phyloP scores from a whole-genome alignment of 345 rosid species.

The Toxicodendron radicans region DNA sequence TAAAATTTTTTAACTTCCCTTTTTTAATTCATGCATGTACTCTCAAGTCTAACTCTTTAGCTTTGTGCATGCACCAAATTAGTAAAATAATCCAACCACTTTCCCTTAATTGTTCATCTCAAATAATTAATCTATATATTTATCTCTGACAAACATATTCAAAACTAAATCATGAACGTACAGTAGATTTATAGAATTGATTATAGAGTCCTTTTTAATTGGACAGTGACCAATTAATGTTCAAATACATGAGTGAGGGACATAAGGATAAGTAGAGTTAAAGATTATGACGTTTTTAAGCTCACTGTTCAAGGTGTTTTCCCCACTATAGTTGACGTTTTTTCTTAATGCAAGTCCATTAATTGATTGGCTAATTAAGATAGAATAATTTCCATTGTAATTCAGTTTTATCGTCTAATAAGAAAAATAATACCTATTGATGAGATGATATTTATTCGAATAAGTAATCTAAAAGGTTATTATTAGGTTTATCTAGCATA shows the following conservation, averaged over 20 bases:
- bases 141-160: background rate
- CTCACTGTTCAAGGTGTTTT: background rate
- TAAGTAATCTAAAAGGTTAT: no score
- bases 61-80: conserved; percentile 15
- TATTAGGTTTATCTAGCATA: no score
- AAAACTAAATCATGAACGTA: background rate
- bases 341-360: background rate
- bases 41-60: background rate
- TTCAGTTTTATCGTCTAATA: background rate
- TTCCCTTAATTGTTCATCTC: background rate
- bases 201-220: background rate
- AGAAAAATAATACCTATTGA: no score
- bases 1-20: background rate
- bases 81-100: background rate
- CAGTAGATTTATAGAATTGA: background rate
- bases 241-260: background rate
- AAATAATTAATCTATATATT: background rate
- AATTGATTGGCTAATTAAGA: background rate
- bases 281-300: background rate
- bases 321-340: background rate
- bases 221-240: background rate
- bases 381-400: background rate
- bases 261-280: background rate
- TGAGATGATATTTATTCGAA: no score
- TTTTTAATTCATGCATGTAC: conserved; percentile 20